Evolutionary conservation across 805 yeast genomes (phyloP).

Genomic region (Lipomyces spencermartinsiae): DNA sequence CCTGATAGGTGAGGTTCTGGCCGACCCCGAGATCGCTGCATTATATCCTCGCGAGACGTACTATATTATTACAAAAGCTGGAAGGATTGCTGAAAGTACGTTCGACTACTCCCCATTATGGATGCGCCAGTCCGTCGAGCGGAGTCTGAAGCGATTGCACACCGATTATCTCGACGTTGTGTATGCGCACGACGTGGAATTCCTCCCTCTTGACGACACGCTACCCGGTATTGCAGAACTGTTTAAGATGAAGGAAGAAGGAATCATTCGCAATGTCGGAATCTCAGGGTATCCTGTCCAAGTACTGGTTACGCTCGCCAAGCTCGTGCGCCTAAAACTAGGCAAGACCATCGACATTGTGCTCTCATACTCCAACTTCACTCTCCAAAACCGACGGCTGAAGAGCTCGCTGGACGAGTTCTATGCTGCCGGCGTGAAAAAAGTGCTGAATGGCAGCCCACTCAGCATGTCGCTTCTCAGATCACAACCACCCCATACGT

Average conservation of each 20-base stretch:
- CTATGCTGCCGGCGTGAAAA: slow-evolving; percentile 61
- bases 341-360: slow-evolving; percentile 76
- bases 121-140: slow-evolving; percentile 64
- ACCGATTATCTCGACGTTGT: slow-evolving; percentile 80
- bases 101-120: slow-evolving; percentile 74
- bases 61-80: slow-evolving; percentile 84
- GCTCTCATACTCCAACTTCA: slow-evolving; percentile 79
- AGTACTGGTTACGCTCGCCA: slow-evolving; percentile 62
- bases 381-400: slow-evolving; percentile 73
- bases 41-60: slow-evolving; percentile 64
- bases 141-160: slow-evolving; percentile 70
- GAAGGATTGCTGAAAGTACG: slow-evolving; percentile 68
- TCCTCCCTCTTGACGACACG: slow-evolving; percentile 62
- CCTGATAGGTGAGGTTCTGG: slow-evolving; percentile 71
- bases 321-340: slow-evolving; percentile 45
- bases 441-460: slow-evolving; percentile 81
- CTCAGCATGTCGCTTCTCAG: slow-evolving; percentile 86
- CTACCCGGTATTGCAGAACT: slow-evolving; percentile 69
- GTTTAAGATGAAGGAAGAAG: slow-evolving; percentile 64
- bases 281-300: slow-evolving; percentile 87
- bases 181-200: slow-evolving; percentile 89
- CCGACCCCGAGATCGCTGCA: slow-evolving; percentile 44
- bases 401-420: slow-evolving; percentile 58
- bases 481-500: slow-evolving; percentile 66
- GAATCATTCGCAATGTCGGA: slow-evolving; percentile 70